Evolutionary conservation across 192 early-diverging fungal species (phyloP), one percentile per base, ranked within the genome.

Genomic region (Physocladia obscura): DNA sequence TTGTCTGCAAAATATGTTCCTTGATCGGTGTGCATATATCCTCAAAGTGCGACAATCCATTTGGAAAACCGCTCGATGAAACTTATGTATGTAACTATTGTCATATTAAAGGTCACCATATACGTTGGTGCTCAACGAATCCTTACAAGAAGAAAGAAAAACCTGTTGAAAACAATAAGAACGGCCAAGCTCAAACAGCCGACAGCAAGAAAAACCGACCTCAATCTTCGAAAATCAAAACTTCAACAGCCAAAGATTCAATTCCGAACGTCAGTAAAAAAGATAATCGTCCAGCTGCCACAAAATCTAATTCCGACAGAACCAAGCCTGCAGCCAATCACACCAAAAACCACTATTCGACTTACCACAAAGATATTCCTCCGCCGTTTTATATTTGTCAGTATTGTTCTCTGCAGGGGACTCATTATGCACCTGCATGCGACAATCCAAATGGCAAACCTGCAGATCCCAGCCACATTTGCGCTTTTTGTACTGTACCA

Each of bases 361-460:
- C 24, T 5, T 15, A 15, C 5, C 0, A 26, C 38, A 47, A 15
- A 6, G 13, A 62, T 35, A 38, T 27, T 17, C 60, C 60, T 4
- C 60, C 34, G 17, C 30, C 1, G n/a, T 31, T 6, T 21, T 65
- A 65, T 34, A 52, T 65, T 21, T 65, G 63, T 49, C 8, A 8
- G 48, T 32, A 32, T 2, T 65, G 63, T 34, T 8, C 34, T 15
- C 50, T 52, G 2, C 1, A 2, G 1, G 63, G 63, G 11, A 21
- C 11, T 22, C 63, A 65, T 32, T 65, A 30, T 52, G 39, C n/a
- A 11, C 27, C 11, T 44, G 30, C 49, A 44, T 65, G 63, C 35
- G 49, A 52, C 26, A 65, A 65, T 29, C 63, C 63, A 13, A 30
- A 49, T 34, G 63, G 63, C 0, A 22, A 44, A 1, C 63, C 63